Conservation (phyloP, 331 rosid species). For the Saraca asoca region DNA sequence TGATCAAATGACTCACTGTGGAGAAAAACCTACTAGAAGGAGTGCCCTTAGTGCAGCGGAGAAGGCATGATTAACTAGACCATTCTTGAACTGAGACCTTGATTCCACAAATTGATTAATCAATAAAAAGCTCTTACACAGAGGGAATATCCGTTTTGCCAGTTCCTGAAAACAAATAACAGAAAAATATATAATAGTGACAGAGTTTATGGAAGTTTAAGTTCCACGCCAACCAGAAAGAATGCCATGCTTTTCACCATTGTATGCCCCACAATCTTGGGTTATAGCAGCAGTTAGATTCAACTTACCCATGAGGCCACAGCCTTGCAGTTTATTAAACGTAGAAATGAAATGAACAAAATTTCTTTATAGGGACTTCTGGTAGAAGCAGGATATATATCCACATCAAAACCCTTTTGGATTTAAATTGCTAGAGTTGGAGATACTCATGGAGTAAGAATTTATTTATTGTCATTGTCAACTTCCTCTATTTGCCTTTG, state of each 20-base stretch:
- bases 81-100: constrained; percentile 88
- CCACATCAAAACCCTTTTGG: neutral
- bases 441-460: too few relatives aligned
- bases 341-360: neutral
- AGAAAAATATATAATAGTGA: constrained; percentile 12
- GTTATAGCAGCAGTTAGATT: constrained; percentile 1
- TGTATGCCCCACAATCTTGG: constrained; percentile 9
- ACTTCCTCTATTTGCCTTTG: too few relatives aligned
- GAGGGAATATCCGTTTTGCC: constrained; percentile 84
- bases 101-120: constrained; percentile 83
- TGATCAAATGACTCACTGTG: constrained; percentile 40
- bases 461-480: too few relatives aligned
- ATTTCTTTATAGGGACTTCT: neutral
- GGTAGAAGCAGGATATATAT: neutral
- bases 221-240: constrained; percentile 10
- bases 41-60: constrained; percentile 95
- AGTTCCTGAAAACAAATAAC: constrained; percentile 62
- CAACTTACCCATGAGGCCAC: neutral
- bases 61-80: constrained; percentile 95
- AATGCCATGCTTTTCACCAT: constrained; percentile 5
- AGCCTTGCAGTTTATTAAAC: neutral
- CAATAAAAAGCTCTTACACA: constrained; percentile 79
- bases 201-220: constrained; percentile 1
- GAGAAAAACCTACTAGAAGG: constrained; percentile 70
- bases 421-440: neutral